These are phyloP conservation scores for Apiospora arundinis DNA, from an alignment of 2,329 filamentous ascomycete species.

Conservation along the genomic window DNA sequence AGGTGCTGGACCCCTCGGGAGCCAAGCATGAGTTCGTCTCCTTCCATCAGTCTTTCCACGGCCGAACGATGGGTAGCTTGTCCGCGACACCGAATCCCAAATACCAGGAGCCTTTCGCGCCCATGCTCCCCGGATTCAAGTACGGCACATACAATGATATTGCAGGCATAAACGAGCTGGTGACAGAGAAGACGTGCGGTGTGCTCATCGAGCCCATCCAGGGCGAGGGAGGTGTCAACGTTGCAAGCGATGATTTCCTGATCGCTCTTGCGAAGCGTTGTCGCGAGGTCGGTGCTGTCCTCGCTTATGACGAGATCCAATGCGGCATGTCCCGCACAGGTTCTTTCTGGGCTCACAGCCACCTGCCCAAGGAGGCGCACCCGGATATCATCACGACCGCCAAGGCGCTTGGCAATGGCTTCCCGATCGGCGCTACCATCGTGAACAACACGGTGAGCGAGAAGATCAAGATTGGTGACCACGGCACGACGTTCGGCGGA, in stretches of 20 bases:
- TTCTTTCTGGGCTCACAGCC: conserved; percentile 84
- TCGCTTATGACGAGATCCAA: conserved; percentile 98
- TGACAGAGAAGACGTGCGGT: conserved; percentile 87
- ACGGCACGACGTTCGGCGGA: conserved; percentile 93
- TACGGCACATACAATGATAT: conserved; percentile 89
- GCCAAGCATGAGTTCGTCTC: conserved; percentile 85
- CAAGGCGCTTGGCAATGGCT: conserved; percentile 95
- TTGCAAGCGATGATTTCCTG: conserved; percentile 83
- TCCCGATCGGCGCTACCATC: conserved; percentile 87
- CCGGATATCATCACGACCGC: conserved; percentile 94
- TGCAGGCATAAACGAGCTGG: conserved; percentile 70
- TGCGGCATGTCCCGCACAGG: conserved; percentile 91
- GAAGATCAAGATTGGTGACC: conserved; percentile 74
- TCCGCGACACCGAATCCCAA: conserved; percentile 98
- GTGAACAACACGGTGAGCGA: conserved; percentile 67
- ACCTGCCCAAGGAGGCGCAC: conserved; percentile 77
- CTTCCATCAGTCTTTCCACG: conserved; percentile 93
- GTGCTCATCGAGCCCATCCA: conserved; percentile 98
- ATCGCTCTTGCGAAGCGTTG: conserved; percentile 83
- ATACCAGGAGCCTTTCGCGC: conserved; percentile 93
- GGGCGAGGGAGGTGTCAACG: conserved; percentile 91
- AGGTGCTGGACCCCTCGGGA: conserved; percentile 72
- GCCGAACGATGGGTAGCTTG: conserved; percentile 91
- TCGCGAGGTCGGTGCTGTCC: conserved; percentile 82
- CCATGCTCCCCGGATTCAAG: conserved; percentile 93